phyloP scores from a whole-genome alignment of 768 basidiomycete genomes.

The Paxillus rubicundulus region DNA sequence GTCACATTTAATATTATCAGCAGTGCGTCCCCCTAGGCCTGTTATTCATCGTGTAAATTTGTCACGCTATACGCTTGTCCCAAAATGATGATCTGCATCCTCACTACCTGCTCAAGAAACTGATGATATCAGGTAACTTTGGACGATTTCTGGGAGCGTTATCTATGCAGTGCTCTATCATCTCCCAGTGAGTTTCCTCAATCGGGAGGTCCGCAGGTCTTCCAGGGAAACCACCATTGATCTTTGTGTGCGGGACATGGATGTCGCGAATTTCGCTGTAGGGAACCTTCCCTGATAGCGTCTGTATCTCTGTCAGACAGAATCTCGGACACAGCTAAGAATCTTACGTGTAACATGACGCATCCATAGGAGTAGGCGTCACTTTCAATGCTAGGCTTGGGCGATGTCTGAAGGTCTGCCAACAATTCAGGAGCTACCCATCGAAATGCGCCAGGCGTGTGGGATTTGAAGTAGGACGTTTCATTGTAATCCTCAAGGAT shows the following conservation, averaged over 20 bases:
- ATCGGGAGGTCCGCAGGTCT: neutral
- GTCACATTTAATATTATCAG: no score
- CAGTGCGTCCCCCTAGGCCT: no score
- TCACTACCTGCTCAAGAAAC: neutral
- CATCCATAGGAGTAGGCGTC: constrained; percentile 23
- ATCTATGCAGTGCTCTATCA: constrained; percentile 8
- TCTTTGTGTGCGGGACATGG: neutral
- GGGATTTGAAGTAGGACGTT: constrained; percentile 16
- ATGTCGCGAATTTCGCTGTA: neutral
- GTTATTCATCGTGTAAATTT: no score
- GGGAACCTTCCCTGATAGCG: constrained; percentile 5
- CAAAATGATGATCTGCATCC: neutral
- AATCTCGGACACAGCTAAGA: no score
- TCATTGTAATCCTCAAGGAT: constrained; percentile 36
- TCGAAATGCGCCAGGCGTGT: constrained; percentile 8
- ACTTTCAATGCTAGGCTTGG: neutral
- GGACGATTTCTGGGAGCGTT: neutral
- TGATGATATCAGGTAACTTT: neutral
- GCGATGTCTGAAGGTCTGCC: neutral
- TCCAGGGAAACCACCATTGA: neutral
- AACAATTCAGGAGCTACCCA: constrained; percentile 20
- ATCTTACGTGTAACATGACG: constrained; percentile 15
- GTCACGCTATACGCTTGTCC: neutral
- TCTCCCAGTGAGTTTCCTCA: constrained; percentile 1
- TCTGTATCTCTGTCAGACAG: neutral